A percentile compares a stretch with the other conserved stretches of the same genome.
phyloP scores from a whole-genome alignment of 2,329 filamentous ascomycete genomes.

The Xylaria sp. region DNA sequence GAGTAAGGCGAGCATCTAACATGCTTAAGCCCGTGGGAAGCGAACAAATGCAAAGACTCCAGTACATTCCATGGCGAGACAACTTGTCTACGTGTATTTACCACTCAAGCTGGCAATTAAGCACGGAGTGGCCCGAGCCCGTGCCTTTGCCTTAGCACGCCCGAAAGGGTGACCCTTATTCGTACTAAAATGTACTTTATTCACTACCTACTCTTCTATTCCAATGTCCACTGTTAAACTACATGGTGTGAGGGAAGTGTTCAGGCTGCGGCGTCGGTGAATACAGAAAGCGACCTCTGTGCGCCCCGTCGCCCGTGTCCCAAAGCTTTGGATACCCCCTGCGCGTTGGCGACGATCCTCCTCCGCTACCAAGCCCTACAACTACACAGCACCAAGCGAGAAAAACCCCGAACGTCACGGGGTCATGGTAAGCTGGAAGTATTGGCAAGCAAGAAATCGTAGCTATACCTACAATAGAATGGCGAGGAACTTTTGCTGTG shows the following conservation, averaged over 20 bases:
- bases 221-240: neutral
- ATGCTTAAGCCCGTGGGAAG: too few relatives aligned
- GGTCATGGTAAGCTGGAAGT: neutral
- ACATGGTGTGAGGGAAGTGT: neutral
- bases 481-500: too few relatives aligned
- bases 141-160: neutral
- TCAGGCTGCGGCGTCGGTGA: neutral
- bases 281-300: neutral
- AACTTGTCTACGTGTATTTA: neutral
- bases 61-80: too few relatives aligned
- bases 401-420: conserved; percentile 18
- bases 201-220: too few relatives aligned
- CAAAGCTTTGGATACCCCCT: conserved; percentile 12
- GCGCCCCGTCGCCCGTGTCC: conserved; percentile 1
- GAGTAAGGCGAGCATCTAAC: too few relatives aligned
- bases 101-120: neutral
- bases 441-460: neutral
- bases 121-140: neutral
- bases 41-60: too few relatives aligned
- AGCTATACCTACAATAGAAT: too few relatives aligned
- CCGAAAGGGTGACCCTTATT: neutral
- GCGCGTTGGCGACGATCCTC: conserved; percentile 5
- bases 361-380: neutral
- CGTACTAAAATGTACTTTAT: too few relatives aligned
- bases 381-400: neutral